Base-by-base conservation (phyloP, 2,329 filamentous ascomycete species). In the Pyrenochaeta sp. region DNA sequence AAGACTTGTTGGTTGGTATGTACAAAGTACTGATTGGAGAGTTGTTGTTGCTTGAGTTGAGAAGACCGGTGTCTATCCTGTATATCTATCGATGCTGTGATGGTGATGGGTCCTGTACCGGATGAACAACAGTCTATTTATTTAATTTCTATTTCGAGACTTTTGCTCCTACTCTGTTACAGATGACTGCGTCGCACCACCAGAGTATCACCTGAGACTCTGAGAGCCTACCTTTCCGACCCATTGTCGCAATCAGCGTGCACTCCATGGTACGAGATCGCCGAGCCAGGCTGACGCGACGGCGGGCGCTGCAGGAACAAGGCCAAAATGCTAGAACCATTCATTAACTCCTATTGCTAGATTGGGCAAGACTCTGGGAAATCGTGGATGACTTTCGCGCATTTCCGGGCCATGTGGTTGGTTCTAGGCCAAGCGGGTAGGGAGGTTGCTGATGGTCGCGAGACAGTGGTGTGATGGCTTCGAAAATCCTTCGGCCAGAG, bases 391-490 rank as follows among this genome's bases (percentile, higher is more conserved):
- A 12, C 40, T 56, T 42, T 56, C 48, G 52, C 46, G 32, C 28
- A 44, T 42, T 54, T 43, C 58, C 52, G 55, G 58, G 43, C 27
- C 46, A 37, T 54, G 39, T 39, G 60, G 46, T 43, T 57, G 28
- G 54, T 54, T 48, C 59, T 49, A 56, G 44, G 40, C 49, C 44
- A 25, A 28, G 19, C 22, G 36, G n/a, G 30, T 27, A 19, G 28
- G 30, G 12, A 10, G 15, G 22, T 2, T 30, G 13, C 39, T 43
- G 32, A 39, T 43, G 55, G 53, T 68, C 57, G 62, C 15, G 56
- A 63, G 67, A 71, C 27, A 50, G 65, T 72, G 69, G 68, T 68
- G 68, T 71, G 68, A 71, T 60, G 40, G 24, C 10, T 47, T 58
- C 52, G 45, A 42, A 39, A 47, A 19, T 37, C n/a, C 43, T 55